Conservation (phyloP, 495 filamentous ascomycete species). For the Daldinia vernicosa region DNA sequence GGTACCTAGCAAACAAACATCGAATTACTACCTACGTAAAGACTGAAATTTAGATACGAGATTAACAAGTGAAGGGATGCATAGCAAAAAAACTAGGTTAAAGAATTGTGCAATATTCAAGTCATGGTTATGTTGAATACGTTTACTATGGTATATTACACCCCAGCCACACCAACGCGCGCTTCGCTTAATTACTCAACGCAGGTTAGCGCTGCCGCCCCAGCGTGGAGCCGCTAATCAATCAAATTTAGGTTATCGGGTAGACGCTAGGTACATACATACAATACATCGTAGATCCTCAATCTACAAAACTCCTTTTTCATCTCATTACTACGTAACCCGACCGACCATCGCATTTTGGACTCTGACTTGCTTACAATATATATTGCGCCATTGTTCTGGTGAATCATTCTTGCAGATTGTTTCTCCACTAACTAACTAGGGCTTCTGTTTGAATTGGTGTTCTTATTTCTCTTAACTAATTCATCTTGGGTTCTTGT, state of each 20-base stretch:
- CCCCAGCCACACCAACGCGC: slow-evolving; percentile 28
- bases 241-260: slow-evolving; percentile 19
- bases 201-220: slow-evolving; percentile 15
- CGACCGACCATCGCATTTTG: slow-evolving; percentile 25
- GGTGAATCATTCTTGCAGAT: slow-evolving; percentile 3
- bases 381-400: slow-evolving; percentile 13
- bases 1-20: background rate
- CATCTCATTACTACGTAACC: slow-evolving; percentile 20
- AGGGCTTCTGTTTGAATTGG: slow-evolving; percentile 10
- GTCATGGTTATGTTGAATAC: background rate
- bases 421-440: slow-evolving; percentile 3
- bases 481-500: background rate
- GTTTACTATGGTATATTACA: background rate
- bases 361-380: slow-evolving; percentile 3
- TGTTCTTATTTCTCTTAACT: background rate
- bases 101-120: background rate
- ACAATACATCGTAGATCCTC: slow-evolving; percentile 15
- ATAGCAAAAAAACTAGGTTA: background rate
- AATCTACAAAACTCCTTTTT: slow-evolving; percentile 37
- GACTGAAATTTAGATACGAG: background rate
- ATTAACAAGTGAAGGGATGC: background rate
- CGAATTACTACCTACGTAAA: background rate
- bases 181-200: slow-evolving; percentile 23
- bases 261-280: slow-evolving; percentile 4
- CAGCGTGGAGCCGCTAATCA: slow-evolving; percentile 25